phyloP scores from a whole-genome alignment of 2,329 filamentous ascomycete species.

The Pseudogymnoascus pannorum region DNA sequence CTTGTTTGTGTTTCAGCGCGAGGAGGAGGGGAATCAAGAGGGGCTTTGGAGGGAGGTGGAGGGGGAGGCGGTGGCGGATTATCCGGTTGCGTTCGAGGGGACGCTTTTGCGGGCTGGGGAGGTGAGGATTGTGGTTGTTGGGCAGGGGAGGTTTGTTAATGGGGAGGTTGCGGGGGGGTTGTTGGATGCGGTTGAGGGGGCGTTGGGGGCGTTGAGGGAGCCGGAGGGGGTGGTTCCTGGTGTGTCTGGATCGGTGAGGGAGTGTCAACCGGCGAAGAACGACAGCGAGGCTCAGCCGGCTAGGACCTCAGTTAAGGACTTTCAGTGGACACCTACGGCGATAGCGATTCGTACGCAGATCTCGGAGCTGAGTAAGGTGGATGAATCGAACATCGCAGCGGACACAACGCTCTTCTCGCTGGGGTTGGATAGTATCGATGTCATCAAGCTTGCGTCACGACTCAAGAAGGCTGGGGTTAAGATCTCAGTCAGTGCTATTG shows the following conservation, averaged over 20 bases:
- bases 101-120: constrained; percentile 34
- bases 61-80: constrained; percentile 36
- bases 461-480: constrained; percentile 53
- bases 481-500: constrained; percentile 67
- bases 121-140: background rate
- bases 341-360: constrained; percentile 52
- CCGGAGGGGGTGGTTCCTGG: background rate
- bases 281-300: background rate
- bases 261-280: background rate
- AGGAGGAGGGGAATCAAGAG: constrained; percentile 27
- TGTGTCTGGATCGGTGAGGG: background rate
- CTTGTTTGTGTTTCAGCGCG: constrained; percentile 72
- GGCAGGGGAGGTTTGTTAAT: background rate
- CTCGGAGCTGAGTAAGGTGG: constrained; percentile 50
- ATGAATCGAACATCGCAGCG: constrained; percentile 44
- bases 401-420: constrained; percentile 67
- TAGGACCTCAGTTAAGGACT: constrained; percentile 24
- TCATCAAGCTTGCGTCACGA: constrained; percentile 72
- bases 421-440: constrained; percentile 86
- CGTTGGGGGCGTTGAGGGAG: background rate
- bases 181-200: background rate
- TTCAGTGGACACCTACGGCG: constrained; percentile 53
- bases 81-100: constrained; percentile 68
- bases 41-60: constrained; percentile 49
- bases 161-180: background rate